Base-by-base conservation (phyloP, 148 eudicot species). In the Rhododendron henanense region DNA sequence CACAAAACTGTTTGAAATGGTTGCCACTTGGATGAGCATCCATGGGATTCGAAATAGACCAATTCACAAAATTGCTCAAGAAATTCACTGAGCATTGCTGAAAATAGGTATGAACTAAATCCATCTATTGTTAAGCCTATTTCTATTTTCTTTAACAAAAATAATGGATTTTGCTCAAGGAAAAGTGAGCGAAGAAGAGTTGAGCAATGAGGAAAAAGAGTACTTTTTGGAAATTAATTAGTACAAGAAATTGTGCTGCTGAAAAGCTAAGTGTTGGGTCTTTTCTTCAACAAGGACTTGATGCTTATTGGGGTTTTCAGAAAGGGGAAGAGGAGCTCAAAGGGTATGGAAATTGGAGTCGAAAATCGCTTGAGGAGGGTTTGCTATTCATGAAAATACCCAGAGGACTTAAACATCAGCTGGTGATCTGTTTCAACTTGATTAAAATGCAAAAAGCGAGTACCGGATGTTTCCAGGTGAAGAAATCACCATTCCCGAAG, bases 331-430 rank as follows among this genome's bases (percentile, higher is more conserved):
- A 87, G 10, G 80, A 84, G 67, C 86, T 50, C 6, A 63, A 80
- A 37, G 84, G 87, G 28, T 85, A 41, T 77, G 93, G 92, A 10
- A 83, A 87, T 80, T 95, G 96, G 94, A 91, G 87, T 39, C 77
- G 78, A 67, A 90, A 87, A 87, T 82, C 85, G 79, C 84, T 96
- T 41, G 91, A 93, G 78, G 92, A 91, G 57, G 95, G 92, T 96
- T 96, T 53, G 92, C 91, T 50, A 92, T 93, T 86, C 90, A 82
- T 86, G 97, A 95, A 92, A 94, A 94, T 31, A 91, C 88, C 39
- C 99, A 95, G 84, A 94, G 98, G 89, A 96, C 98, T 53, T 95
- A 92, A 85, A 93, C 99, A n/a, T 93, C 95, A 37, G 99, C 98
- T 47, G 96, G 93, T 83, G 97, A 96, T 84, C 85, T 95, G 73